These are phyloP conservation scores for Graphilbum ipis-grandicollis DNA, from an alignment of 2,329 filamentous ascomycete genomes.

Conservation along the genomic window DNA sequence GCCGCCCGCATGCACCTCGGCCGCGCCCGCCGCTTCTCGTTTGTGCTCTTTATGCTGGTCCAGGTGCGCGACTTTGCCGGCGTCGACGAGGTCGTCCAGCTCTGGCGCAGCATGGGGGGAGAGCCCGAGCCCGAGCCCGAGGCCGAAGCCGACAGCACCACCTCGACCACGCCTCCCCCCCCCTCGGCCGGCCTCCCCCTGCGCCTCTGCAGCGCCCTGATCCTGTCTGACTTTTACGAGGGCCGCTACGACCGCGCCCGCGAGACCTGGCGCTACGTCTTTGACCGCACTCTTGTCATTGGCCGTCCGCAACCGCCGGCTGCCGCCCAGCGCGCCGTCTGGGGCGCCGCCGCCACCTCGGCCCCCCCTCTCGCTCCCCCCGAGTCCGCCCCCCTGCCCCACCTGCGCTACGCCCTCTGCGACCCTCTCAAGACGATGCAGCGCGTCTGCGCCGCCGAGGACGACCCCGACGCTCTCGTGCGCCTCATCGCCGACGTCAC, in stretches of 20 bases:
- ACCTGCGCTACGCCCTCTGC: conserved; percentile 35
- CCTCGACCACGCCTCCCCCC: no score
- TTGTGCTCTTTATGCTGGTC: conserved; percentile 21
- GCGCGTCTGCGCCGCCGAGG: conserved; percentile 21
- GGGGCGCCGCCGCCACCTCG: conserved; percentile 9
- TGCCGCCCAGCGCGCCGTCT: conserved; percentile 1
- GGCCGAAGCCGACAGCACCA: conserved; percentile 9
- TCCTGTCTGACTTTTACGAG: conserved; percentile 45
- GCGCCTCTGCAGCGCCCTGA: conserved; percentile 43
- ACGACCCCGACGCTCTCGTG: conserved; percentile 29
- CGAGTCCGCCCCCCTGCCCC: conserved; percentile 20
- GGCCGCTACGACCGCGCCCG: conserved; percentile 42
- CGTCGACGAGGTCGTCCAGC: conserved; percentile 25
- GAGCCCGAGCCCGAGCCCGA: conserved; percentile 13
- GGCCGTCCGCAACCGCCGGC: conserved; percentile 15
- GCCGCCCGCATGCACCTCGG: conserved; percentile 10
- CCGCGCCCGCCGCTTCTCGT: conserved; percentile 18
- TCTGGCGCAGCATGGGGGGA: conserved; percentile 21
- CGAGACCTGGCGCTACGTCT: conserved; percentile 47
- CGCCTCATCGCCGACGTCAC: conserved; percentile 34
- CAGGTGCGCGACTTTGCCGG: conserved; percentile 20
- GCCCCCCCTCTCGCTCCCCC: conserved; percentile 2
- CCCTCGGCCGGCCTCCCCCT: conserved; percentile 32
- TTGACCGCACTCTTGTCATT: conserved; percentile 30
- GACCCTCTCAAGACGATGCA: conserved; percentile 31